Evolutionary conservation across 1,284 basidiomycete species (phyloP), one percentile per base, ranked within the genome.

Genomic region (Pseudozyma sp.): DNA sequence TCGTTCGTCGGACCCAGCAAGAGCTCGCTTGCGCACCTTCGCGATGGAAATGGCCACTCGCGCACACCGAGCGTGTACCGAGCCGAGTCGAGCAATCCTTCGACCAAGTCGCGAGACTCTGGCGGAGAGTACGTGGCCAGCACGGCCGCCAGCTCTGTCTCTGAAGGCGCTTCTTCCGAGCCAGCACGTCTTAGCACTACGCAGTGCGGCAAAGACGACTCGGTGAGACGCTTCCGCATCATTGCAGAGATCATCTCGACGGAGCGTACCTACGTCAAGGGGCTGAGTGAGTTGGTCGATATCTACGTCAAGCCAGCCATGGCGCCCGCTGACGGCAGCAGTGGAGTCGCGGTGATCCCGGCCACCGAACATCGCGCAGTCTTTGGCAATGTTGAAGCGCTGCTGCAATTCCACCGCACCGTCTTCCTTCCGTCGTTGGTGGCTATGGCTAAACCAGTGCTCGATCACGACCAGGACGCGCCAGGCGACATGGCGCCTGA

Each of bases 211-310:
- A 84, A 81, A 63, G 80, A 84, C 50, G 81, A 86, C 53, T 75
- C 84, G 4, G 58, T 60, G 19, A 75, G 81, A 55, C 77, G 85
- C 6, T 70, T 77, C 48, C 70, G 71, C 4, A 80, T 86, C 34
- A 68, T 86, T 40, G 57, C 70, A n/a, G 85, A 86, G 78, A 85
- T 63, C 75, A 81, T 77, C 80, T 93, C 92, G 79, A 98, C 96
- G 45, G 96, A 99, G 85, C 89, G 93, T 69, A 95, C 95, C 1
- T 99, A 99, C 85, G 93, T 97, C 61, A 92, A 92, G 77, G 92
- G 93, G 13, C 86, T 99, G 24, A 90, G 92, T 82, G 96, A 97
- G 85, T 89, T 99, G 30, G 90, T 95, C 53, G 92, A 95, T 64
- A 97, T 99, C 68, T 99, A 99, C 84, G 92, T 99, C 85, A 91